Percentiles rank a stretch among this genome's conserved stretches.
Conservation (phyloP, 2,329 filamentous ascomycete species). For the Teratosphaeria zuluensis region DNA sequence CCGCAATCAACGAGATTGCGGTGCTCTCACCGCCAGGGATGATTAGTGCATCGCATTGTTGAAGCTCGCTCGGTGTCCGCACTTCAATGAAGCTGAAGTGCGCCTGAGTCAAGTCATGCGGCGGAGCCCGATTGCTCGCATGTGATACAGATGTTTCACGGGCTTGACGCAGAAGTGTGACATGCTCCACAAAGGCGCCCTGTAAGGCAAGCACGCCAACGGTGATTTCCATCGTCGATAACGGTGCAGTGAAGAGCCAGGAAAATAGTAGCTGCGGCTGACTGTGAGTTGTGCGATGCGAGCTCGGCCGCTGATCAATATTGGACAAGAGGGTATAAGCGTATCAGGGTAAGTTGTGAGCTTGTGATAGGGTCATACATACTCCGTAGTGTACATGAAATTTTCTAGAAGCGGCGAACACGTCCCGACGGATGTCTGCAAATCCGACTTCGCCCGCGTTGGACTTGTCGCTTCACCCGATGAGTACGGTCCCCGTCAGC, state of each 20-base stretch:
- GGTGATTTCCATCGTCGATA: constrained; percentile 27
- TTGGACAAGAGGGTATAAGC: background rate
- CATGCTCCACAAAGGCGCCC: constrained; percentile 85
- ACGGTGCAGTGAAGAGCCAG: background rate
- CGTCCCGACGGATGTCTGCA: background rate
- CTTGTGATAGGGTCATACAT: background rate
- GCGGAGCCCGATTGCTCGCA: constrained; percentile 24
- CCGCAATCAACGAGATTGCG: constrained; percentile 79
- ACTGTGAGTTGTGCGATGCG: background rate
- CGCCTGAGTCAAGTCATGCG: background rate
- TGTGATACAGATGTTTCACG: background rate
- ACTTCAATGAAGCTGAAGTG: constrained; percentile 65
- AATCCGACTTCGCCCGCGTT: background rate
- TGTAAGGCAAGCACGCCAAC: constrained; percentile 68
- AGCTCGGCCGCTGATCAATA: background rate
- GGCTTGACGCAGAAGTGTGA: constrained; percentile 64
- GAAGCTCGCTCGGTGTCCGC: constrained; percentile 62
- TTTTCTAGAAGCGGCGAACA: background rate
- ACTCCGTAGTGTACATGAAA: background rate
- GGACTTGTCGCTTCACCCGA: background rate
- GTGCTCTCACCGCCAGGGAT: constrained; percentile 94
- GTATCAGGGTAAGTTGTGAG: too few species aligned
- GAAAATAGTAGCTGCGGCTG: background rate
- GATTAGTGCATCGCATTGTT: constrained; percentile 69
- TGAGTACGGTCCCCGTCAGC: background rate